A percentile compares a stretch with the other conserved stretches of the same genome.
Evolutionary conservation across 768 basidiomycete species (phyloP).

Genomic region (Mycena alexandri): DNA sequence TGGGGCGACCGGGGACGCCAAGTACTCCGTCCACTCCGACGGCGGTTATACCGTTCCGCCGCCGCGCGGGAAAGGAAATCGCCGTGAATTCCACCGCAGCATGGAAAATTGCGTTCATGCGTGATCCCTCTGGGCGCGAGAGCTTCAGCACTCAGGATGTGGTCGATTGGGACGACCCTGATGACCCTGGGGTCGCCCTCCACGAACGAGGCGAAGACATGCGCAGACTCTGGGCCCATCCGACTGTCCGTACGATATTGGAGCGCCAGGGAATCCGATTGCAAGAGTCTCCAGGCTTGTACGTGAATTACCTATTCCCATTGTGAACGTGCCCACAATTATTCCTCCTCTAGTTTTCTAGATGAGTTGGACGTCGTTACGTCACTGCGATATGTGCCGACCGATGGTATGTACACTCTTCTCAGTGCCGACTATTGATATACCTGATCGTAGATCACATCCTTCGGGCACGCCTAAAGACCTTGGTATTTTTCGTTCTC

Average conservation of each 20-base stretch:
- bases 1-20: conserved; percentile 42
- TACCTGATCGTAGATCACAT: conserved; percentile 69
- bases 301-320: conserved; percentile 48
- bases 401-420: conserved; percentile 64
- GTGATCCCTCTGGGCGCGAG: conserved; percentile 51
- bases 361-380: conserved; percentile 76
- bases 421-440: not conserved
- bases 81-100: conserved; percentile 65
- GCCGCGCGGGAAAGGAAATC: conserved; percentile 55
- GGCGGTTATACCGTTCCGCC: conserved; percentile 41
- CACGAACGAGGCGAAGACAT: conserved; percentile 79
- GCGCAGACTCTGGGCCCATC: conserved; percentile 73
- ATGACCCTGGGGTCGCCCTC: conserved; percentile 73
- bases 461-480: conserved; percentile 79
- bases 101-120: conserved; percentile 67
- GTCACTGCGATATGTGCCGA: conserved; percentile 71
- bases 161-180: conserved; percentile 66
- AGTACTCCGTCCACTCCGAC: conserved; percentile 53
- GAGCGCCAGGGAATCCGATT: conserved; percentile 64
- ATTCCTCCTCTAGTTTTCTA: conserved; percentile 83
- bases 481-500: conserved; percentile 48
- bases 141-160: conserved; percentile 60
- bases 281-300: conserved; percentile 84
- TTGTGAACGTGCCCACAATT: too few relatives aligned
- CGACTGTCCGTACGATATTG: conserved; percentile 64